A percentile compares a stretch with the other conserved stretches of the same genome.
Evolutionary conservation across 106 monocot genomes (phyloP).

Genomic region (Agapanthus africanus): DNA sequence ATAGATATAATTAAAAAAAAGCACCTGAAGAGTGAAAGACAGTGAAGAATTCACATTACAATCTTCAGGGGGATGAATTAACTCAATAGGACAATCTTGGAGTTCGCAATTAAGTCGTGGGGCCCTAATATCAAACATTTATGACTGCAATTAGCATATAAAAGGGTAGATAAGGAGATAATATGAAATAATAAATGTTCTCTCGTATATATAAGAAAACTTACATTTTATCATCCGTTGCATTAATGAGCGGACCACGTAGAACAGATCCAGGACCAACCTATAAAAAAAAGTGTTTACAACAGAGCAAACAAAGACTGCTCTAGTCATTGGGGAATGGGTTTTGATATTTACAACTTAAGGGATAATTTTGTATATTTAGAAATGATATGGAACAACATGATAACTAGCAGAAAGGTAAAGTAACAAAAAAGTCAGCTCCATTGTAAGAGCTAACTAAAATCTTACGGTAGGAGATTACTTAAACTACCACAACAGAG

Average conservation of each 20-base stretch:
- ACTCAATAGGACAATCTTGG: conserved; percentile 67
- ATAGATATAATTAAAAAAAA: not conserved
- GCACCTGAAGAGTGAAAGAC: conserved; percentile 92
- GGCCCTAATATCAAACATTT: conserved; percentile 44
- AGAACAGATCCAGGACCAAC: conserved; percentile 89
- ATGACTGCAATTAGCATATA: not conserved
- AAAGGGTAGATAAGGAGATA: conserved; percentile 2
- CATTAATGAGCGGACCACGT: conserved; percentile 79
- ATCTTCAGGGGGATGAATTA: conserved; percentile 94
- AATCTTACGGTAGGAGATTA: not conserved
- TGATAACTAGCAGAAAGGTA: not conserved
- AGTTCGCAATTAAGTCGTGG: conserved; percentile 75
- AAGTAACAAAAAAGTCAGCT: not conserved
- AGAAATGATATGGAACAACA: not conserved
- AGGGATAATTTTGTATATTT: too few relatives aligned
- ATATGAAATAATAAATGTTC: not conserved
- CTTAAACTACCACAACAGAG: not conserved
- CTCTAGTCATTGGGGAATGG: not conserved
- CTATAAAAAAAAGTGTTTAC: conserved; percentile 34
- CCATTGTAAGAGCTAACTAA: not conserved
- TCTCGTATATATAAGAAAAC: not conserved
- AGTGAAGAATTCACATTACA: conserved; percentile 94
- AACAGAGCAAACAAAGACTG: not conserved
- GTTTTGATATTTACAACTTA: not conserved
- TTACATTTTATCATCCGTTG: conserved; percentile 65